Base-by-base conservation (phyloP, 1,284 basidiomycete species). In the Tilletia caries region DNA sequence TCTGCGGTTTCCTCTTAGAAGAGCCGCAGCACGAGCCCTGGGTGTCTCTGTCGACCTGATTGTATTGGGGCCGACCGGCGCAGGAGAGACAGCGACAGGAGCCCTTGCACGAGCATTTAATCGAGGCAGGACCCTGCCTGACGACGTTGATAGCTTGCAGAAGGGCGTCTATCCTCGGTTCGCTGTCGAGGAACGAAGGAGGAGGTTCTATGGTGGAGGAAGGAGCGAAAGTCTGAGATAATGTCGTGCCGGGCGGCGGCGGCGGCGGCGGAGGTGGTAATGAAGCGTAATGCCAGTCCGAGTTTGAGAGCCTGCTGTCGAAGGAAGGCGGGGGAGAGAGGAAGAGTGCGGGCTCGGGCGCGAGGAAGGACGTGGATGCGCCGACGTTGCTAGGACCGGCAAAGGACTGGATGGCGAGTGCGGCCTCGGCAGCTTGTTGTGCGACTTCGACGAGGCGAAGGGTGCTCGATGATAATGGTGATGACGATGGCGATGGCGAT, bases 41-140 rank as follows among this genome's bases (percentile, higher is more conserved):
- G 3, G 5, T 29, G 23, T 54, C 25, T 29, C 12, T 6, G 20
- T 15, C 3, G 23, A 54, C 23, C 25, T 15, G 5, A 13, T 18
- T 25, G 5, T 29, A 23, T 27, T 29, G 52, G 13, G 23, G 52
- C 44, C 67, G 72, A 12, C 67, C 68, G 20, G 71, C 66, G 50
- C 76, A 78, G 12, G 72, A 68, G 8, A 54, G 66, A 44, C 76
- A 78, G 10, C 69, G 68, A 41, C 76, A 78, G 3, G 54, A 67
- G 3, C 68, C 65, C 3, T 67, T 65, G 29, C 76, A 78, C 1
- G 68, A 71, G 48, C 76, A 78, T 2, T 71, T 25, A 23, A 29
- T 23, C 65, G 65, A n/a, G 1, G 25, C 44, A 29, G 46, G 64
- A 15, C 48, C 48, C 23, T 37, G 43, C 23, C 32, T 54, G 46